Percentiles rank a stretch among this genome's conserved stretches.
Evolutionary conservation across 208 protist species (phyloP).

Genomic region (Herpetomonas tarakana): DNA sequence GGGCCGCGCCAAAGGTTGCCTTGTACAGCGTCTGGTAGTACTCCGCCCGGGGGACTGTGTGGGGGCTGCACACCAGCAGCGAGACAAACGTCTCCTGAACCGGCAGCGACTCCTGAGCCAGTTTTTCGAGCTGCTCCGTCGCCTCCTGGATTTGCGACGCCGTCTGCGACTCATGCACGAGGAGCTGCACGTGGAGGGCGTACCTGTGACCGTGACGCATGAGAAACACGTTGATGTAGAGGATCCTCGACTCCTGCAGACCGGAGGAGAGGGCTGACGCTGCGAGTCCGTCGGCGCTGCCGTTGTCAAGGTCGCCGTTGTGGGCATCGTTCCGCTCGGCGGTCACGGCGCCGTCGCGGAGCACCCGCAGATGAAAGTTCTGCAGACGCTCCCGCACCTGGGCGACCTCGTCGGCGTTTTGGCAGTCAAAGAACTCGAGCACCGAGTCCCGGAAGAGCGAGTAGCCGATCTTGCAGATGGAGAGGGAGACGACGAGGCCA

Average conservation of each 20-base stretch:
- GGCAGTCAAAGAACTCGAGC: slow-evolving; percentile 87
- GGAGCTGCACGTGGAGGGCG: slow-evolving; percentile 67
- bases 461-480: slow-evolving; percentile 82
- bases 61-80: slow-evolving; percentile 28
- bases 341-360: slow-evolving; percentile 5
- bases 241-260: slow-evolving; percentile 19
- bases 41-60: slow-evolving; percentile 23
- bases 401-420: slow-evolving; percentile 62
- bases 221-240: slow-evolving; percentile 79
- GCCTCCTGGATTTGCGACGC: slow-evolving; percentile 35
- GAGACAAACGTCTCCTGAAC: slow-evolving; percentile 67
- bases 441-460: slow-evolving; percentile 48
- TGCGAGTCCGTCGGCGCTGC: not conserved
- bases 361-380: slow-evolving; percentile 37
- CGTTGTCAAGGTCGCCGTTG: not conserved
- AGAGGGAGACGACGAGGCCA: slow-evolving; percentile 70
- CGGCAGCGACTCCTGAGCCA: slow-evolving; percentile 34
- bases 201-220: slow-evolving; percentile 83
- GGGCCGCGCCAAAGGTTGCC: not conserved
- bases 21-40: slow-evolving; percentile 11
- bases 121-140: slow-evolving; percentile 42
- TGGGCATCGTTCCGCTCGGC: not conserved
- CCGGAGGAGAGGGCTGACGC: slow-evolving; percentile 5
- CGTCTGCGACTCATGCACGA: slow-evolving; percentile 34
- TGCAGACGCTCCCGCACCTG: slow-evolving; percentile 60